phyloP scores from a whole-genome alignment of 208 protist genomes.

The Giardia muris region DNA sequence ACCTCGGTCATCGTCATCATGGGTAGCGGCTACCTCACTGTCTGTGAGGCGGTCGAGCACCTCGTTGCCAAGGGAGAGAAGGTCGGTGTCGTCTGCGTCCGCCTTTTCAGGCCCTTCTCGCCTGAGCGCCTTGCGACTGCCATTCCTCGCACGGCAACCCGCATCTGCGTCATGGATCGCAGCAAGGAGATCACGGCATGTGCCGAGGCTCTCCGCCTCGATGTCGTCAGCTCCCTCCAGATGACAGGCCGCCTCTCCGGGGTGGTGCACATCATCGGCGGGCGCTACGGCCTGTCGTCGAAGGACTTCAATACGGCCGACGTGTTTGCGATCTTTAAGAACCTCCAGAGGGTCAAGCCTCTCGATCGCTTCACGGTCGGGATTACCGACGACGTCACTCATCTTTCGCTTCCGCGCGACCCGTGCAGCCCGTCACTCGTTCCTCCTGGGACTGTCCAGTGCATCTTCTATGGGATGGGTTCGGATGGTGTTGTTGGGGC shows the following conservation, averaged over 20 bases:
- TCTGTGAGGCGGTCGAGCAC: conserved; percentile 47
- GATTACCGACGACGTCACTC: conserved; percentile 56
- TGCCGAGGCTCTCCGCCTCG: conserved; percentile 55
- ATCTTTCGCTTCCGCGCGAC: conserved; percentile 43
- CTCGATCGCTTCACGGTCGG: conserved; percentile 54
- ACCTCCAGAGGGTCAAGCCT: conserved; percentile 40
- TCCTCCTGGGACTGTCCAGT: conserved; percentile 46
- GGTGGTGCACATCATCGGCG: conserved; percentile 46
- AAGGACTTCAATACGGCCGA: conserved; percentile 56
- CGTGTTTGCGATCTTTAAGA: conserved; percentile 53
- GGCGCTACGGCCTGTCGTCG: conserved; percentile 51
- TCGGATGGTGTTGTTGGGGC: conserved; percentile 58
- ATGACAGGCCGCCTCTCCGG: not conserved
- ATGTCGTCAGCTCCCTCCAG: conserved; percentile 45
- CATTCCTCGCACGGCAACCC: conserved; percentile 46
- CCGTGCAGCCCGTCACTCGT: conserved; percentile 39
- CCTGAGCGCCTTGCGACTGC: conserved; percentile 40
- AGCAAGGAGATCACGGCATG: conserved; percentile 47
- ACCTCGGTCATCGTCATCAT: conserved; percentile 51
- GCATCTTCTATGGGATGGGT: conserved; percentile 55
- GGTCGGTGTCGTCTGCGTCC: conserved; percentile 53
- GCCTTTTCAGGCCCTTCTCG: conserved; percentile 53
- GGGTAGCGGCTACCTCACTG: conserved; percentile 41
- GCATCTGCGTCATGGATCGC: conserved; percentile 53
- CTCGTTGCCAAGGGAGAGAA: conserved; percentile 47